phyloP scores from a whole-genome alignment of 495 filamentous ascomycete species.

The Penicillium paxilli region DNA sequence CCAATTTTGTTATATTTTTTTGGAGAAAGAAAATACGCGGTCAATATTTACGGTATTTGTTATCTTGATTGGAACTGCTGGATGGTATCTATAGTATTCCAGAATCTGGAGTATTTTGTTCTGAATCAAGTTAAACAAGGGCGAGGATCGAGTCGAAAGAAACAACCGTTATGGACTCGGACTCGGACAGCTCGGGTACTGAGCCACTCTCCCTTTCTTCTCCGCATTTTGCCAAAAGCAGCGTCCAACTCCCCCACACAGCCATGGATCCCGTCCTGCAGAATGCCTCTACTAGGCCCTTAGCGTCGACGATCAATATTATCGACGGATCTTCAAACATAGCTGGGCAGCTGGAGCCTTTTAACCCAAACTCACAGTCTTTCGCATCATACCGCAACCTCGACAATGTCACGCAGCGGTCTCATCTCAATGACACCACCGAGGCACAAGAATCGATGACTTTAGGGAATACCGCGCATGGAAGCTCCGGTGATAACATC shows the following conservation, averaged over 20 bases:
- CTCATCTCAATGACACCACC: slow-evolving; percentile 16
- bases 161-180: no score
- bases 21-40: no score
- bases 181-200: slow-evolving; percentile 9
- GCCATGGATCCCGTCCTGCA: slow-evolving; percentile 19
- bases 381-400: slow-evolving; percentile 17
- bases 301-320: slow-evolving; percentile 11
- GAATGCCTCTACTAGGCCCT: slow-evolving; percentile 4
- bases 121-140: no score
- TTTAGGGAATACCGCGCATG: slow-evolving; percentile 11
- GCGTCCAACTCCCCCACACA: slow-evolving; percentile 13
- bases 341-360: slow-evolving; percentile 14
- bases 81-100: no score
- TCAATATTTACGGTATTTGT: no score
- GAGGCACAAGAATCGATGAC: slow-evolving; percentile 11
- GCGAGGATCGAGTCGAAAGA: not conserved
- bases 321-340: slow-evolving; percentile 7
- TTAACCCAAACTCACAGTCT: slow-evolving; percentile 23
- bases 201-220: slow-evolving; percentile 25
- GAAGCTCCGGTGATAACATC: slow-evolving; percentile 10
- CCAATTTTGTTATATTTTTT: no score
- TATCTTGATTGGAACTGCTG: no score
- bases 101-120: no score
- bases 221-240: slow-evolving; percentile 27
- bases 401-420: slow-evolving; percentile 18